Conservation (phyloP, 768 basidiomycete genomes). For the Bullera alba region DNA sequence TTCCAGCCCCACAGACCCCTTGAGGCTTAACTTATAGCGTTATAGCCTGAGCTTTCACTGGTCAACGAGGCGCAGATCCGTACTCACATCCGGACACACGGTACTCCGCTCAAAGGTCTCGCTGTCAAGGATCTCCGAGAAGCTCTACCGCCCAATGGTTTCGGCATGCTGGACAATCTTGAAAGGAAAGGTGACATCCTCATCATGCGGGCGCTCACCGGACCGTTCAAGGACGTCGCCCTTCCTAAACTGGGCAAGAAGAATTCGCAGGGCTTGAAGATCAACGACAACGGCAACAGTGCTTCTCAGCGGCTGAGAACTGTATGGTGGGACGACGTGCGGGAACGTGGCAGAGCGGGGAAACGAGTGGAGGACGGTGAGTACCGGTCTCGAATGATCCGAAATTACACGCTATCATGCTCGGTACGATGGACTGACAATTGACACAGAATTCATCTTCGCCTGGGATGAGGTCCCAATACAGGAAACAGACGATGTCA, state of each 20-base stretch:
- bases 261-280: constrained; percentile 24
- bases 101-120: constrained; percentile 5
- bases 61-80: background rate
- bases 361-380: constrained; percentile 33
- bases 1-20: background rate
- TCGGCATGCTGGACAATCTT: constrained; percentile 14
- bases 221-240: constrained; percentile 23
- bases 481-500: constrained; percentile 19
- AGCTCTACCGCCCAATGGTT: constrained; percentile 11
- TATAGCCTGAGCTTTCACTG: background rate
- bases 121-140: constrained; percentile 11
- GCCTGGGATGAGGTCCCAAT: constrained; percentile 21
- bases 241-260: constrained; percentile 22
- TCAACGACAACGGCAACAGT: constrained; percentile 12
- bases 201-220: constrained; percentile 22
- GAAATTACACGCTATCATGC: background rate
- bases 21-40: background rate
- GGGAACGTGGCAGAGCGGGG: constrained; percentile 28
- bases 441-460: constrained; percentile 17
- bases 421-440: too few species aligned
- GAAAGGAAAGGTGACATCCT: constrained; percentile 25
- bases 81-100: constrained; percentile 4
- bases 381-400: too few species aligned
- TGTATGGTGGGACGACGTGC: constrained; percentile 37
- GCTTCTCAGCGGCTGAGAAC: constrained; percentile 20